These are phyloP conservation scores for Hanseniaspora valbyensis DNA, from an alignment of 805 yeast species.

Conservation along the genomic window DNA sequence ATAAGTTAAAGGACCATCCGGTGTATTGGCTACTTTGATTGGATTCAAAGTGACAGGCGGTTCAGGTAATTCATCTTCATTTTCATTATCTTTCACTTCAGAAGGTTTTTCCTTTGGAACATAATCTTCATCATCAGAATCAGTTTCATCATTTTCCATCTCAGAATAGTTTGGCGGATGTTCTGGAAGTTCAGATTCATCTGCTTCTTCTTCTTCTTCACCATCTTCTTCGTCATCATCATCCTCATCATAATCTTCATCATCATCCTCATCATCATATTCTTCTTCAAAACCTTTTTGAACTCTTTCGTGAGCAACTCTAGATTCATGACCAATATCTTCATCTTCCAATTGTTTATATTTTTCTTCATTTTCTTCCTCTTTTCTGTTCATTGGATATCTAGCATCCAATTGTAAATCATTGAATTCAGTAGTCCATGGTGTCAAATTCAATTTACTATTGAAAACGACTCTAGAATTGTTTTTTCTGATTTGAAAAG, in stretches of 20 bases:
- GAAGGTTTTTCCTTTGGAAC: slow-evolving; percentile 14
- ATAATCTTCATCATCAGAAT: slow-evolving; percentile 15
- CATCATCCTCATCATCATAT: slow-evolving; percentile 29
- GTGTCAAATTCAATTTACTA: slow-evolving; percentile 50
- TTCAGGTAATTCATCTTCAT: slow-evolving; percentile 15
- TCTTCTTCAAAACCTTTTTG: slow-evolving; percentile 28
- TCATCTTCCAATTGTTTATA: slow-evolving; percentile 27
- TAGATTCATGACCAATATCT: slow-evolving; percentile 19
- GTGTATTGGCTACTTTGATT: slow-evolving; percentile 21
- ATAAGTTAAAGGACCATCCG: slow-evolving; percentile 44
- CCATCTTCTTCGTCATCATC: slow-evolving; percentile 24
- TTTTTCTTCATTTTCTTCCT: slow-evolving; percentile 32
- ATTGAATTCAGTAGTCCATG: slow-evolving; percentile 56
- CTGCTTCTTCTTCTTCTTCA: slow-evolving; percentile 28
- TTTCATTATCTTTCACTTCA: slow-evolving; percentile 15
- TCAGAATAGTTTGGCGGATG: slow-evolving; percentile 12
- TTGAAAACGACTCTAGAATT: slow-evolving; percentile 76
- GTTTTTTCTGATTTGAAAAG: slow-evolving; percentile 75
- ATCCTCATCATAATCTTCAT: slow-evolving; percentile 19
- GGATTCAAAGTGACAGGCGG: slow-evolving; percentile 17
- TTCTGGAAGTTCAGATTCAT: slow-evolving; percentile 18
- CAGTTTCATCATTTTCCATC: slow-evolving; percentile 12
- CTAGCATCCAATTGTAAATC: slow-evolving; percentile 75
- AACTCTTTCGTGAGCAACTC: slow-evolving; percentile 22
- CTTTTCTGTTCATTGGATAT: slow-evolving; percentile 53